Conservation (phyloP, 108 stramenopile species). For the Mediolabrus comicus region DNA sequence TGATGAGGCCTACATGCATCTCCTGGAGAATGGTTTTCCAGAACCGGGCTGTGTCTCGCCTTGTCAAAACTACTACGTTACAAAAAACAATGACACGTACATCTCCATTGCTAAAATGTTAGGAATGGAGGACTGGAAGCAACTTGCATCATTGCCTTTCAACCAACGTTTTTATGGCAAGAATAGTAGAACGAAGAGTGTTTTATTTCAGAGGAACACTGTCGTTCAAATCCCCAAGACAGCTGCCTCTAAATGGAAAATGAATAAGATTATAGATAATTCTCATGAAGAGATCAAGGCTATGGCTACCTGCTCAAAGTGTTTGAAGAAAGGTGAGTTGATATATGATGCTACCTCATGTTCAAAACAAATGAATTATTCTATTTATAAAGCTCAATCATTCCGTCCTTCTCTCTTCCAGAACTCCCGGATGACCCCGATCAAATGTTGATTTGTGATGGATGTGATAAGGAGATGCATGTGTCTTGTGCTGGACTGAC, state of each 20-base stretch:
- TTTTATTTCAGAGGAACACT: slow-evolving; percentile 10
- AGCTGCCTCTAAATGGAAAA: slow-evolving; percentile 15
- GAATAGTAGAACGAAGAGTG: not conserved
- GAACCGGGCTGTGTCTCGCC: not conserved
- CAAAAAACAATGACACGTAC: slow-evolving; percentile 13
- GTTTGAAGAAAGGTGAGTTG: slow-evolving; percentile 18
- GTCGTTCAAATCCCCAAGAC: slow-evolving; percentile 19
- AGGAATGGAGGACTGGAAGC: slow-evolving; percentile 8
- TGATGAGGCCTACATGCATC: slow-evolving; percentile 5
- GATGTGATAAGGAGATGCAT: slow-evolving; percentile 29
- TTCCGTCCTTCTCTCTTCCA: not conserved
- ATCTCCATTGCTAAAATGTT: not conserved
- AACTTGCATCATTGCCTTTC: not conserved
- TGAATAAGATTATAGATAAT: slow-evolving; percentile 22
- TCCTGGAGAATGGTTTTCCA: slow-evolving; percentile 4
- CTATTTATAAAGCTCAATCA: not conserved
- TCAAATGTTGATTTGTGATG: slow-evolving; percentile 22
- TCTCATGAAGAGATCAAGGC: slow-evolving; percentile 5
- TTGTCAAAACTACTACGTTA: slow-evolving; percentile 7
- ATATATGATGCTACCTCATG: too few species aligned
- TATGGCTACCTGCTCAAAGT: slow-evolving; percentile 30
- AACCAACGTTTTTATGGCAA: slow-evolving; percentile 7
- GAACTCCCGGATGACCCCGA: slow-evolving; percentile 3
- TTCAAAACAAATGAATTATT: not conserved
- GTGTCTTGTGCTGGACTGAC: slow-evolving; percentile 25